These are phyloP conservation scores for Isochrysis galbana DNA, from an alignment of 78 protist genomes.

Conservation along the genomic window DNA sequence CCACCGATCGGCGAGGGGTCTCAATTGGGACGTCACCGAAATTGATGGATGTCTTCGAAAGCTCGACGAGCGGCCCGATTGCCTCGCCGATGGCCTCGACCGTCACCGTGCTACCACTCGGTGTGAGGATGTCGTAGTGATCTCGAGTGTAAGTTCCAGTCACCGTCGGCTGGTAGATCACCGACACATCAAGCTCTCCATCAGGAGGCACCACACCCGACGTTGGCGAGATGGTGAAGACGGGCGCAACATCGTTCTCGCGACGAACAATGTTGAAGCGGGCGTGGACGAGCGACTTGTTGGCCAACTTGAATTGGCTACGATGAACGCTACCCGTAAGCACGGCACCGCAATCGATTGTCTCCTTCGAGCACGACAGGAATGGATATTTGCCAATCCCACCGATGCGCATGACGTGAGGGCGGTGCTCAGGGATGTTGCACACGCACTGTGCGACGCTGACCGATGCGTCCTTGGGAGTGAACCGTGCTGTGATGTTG, in stretches of 20 bases:
- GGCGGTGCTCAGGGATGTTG: background rate
- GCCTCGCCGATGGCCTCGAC: background rate
- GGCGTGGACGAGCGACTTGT: conserved; percentile 11
- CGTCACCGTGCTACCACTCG: background rate
- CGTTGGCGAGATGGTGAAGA: background rate
- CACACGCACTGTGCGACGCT: background rate
- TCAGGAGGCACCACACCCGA: background rate
- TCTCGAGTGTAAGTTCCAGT: background rate
- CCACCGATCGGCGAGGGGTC: background rate
- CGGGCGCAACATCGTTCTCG: background rate
- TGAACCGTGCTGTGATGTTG: no score
- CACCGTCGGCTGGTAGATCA: background rate
- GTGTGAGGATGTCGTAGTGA: background rate
- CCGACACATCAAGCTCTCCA: background rate
- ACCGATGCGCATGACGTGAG: background rate
- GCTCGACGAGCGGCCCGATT: background rate
- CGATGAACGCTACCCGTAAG: background rate
- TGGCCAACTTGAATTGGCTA: background rate
- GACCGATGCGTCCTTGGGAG: background rate
- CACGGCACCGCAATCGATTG: background rate
- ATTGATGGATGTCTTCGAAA: background rate
- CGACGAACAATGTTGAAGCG: background rate
- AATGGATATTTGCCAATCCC: conserved; percentile 40
- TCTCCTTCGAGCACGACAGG: background rate
- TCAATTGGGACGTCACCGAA: background rate